Evolutionary conservation across 225 moss, liverwort and hornwort species (phyloP), one percentile per base, ranked within the genome.

Genomic region (Polytrichum formosum): DNA sequence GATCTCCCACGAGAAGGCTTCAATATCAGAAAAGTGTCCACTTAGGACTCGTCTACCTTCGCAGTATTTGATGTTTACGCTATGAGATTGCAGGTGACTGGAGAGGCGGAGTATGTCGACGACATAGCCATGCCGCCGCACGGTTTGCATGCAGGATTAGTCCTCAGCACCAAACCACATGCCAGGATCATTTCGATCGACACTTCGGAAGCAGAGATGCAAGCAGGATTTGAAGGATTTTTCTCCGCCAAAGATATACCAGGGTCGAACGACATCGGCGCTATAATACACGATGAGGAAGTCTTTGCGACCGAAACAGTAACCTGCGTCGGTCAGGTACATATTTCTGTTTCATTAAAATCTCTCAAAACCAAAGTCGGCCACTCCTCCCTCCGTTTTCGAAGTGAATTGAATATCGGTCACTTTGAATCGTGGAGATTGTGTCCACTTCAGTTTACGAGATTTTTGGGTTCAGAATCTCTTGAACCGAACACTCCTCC

Each of bases 41-140:
- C 46, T 46, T 16, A 46, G 46, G 46, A 37, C 16, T 46, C 35
- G 35, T 46, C 46, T 16, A 46, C 16, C 37, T 46, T 46, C 13
- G 46, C 46, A 46, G 46, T 3, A 13, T 46, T 46, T 46, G 46
- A 46, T 46, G 46, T 46, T 46, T 46, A 13, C 46, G 46, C 13
- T 13, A 4, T 16, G 46, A 46, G 46, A 35, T 66, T 72, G 70
- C 74, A 96, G 96, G 94, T 94, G 55, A 91, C 97, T 7, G 97
- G 97, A 70, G 97, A 97, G 74, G 97, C 94, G 25, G 94, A 97
- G 76, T 97, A 97, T 73, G 89, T 85, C 8, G 97, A 97, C 73
- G 97, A 97, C 79, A 75, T 91, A 53, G 89, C 90, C 33, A 82
- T 89, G 76, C 92, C 94, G 17, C 21, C 78, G 7, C 87, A 88